Evolutionary conservation across 768 basidiomycete species (phyloP), one percentile per base, ranked within the genome.

Genomic region (Podaxis sp.): DNA sequence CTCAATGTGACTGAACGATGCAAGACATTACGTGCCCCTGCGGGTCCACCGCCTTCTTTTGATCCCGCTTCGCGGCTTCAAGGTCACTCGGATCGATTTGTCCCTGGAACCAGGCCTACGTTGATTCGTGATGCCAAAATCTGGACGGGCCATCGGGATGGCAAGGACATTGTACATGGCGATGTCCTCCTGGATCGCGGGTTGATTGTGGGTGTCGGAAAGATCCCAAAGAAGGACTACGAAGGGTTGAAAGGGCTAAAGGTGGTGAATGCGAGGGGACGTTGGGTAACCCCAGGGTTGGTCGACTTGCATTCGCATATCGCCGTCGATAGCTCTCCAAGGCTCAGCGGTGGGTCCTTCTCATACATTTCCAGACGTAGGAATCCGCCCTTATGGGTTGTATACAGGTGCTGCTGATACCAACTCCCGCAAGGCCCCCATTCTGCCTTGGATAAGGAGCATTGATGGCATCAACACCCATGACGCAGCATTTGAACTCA

Each of bases 391-490:
- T 13, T n/a, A n/a, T 44, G 12, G 41, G n/a, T 13, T 44, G 41
- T 17, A 1, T 6, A 48, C 33, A 75, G 81, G 86, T 38, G 77
- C 85, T 1, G 54, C 62, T 0, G 91, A 92, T 64, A 73, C 67
- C 13, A 88, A 90, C 70, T 90, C 89, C 1, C 33, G 65, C 11
- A 78, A 84, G 7, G 82, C 79, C 0, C 74, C 82, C 11, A 78
- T 83, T 13, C 72, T 80, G 33, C 87, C 89, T 2, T 89, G 86
- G 85, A 73, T 93, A 11, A 80, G 90, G 37, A 85, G 84, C 11
- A 73, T 92, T 20, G 90, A 93, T 64, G 90, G 83, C 0, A 70
- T 93, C 65, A 91, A 93, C 71, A 91, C 88, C 0, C 90, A 90
- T 62, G 91, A 93, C 70, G 77, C 78, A 1, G 77, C 84, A 2